Evolutionary conservation across 192 early-diverging fungal species (phyloP).

Genomic region (Linnemannia hyalina): DNA sequence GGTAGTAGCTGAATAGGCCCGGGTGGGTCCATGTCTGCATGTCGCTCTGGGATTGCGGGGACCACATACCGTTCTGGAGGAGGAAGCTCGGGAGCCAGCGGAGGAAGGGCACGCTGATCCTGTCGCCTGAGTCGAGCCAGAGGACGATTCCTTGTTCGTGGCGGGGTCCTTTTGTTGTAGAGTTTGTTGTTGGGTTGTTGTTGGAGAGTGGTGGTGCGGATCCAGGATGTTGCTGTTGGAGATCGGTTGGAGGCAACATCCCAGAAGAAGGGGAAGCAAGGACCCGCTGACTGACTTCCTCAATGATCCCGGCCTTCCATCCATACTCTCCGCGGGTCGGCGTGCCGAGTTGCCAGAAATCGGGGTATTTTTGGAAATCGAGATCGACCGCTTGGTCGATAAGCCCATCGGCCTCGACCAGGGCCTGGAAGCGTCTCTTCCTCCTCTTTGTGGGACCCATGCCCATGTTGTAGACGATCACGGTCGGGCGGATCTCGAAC

Average conservation of each 20-base stretch:
- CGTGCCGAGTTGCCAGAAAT: conserved; percentile 60
- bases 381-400: conserved; percentile 55
- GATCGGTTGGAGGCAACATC: background rate
- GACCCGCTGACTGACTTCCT: conserved; percentile 48
- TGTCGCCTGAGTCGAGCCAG: conserved; percentile 66
- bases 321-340: conserved; percentile 65
- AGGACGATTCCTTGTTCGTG: conserved; percentile 54
- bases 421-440: conserved; percentile 36
- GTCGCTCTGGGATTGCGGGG: conserved; percentile 48
- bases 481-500: conserved; percentile 41
- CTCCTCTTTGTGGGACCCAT: conserved; percentile 53
- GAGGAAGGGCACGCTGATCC: conserved; percentile 48
- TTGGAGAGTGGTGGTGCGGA: background rate
- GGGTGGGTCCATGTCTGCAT: conserved; percentile 61
- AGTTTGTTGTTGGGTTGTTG: background rate
- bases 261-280: conserved; percentile 5
- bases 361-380: conserved; percentile 58
- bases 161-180: background rate
- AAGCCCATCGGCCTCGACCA: conserved; percentile 43
- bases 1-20: conserved; percentile 58
- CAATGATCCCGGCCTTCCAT: conserved; percentile 65
- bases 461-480: conserved; percentile 65
- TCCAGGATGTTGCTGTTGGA: background rate
- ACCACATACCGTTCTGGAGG: conserved; percentile 56
- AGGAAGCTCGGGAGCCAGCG: conserved; percentile 46